These are phyloP conservation scores for Sphaerostilbella broomeana DNA, from an alignment of 2,329 filamentous ascomycete species.

Conservation along the genomic window DNA sequence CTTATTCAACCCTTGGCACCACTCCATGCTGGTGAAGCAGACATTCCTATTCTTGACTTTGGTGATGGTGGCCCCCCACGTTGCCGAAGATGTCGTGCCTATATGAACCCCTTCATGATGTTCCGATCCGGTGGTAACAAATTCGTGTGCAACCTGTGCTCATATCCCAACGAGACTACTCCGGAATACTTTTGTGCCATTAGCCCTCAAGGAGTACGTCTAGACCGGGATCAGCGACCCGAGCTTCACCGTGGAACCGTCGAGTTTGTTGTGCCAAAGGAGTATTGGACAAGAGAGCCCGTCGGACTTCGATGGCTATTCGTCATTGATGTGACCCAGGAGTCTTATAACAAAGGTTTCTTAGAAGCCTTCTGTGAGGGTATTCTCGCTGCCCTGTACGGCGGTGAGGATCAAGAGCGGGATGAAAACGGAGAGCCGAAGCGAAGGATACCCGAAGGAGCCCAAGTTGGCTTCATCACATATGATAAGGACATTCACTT, in stretches of 20 bases:
- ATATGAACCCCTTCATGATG: slow-evolving; percentile 99
- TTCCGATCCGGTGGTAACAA: slow-evolving; percentile 92
- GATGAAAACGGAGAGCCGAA: slow-evolving; percentile 47
- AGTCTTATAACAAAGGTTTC: slow-evolving; percentile 85
- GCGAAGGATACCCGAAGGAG: slow-evolving; percentile 63
- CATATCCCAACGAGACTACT: slow-evolving; percentile 89
- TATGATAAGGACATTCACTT: slow-evolving; percentile 97
- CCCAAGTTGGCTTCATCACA: slow-evolving; percentile 90
- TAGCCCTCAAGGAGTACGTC: slow-evolving; percentile 75
- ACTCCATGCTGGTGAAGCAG: slow-evolving; percentile 74
- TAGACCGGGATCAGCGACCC: slow-evolving; percentile 82
- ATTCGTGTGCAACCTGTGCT: slow-evolving; percentile 97
- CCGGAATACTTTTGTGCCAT: slow-evolving; percentile 90
- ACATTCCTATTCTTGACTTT: slow-evolving; percentile 91
- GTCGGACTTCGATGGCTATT: slow-evolving; percentile 85
- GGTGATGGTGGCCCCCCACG: slow-evolving; percentile 83
- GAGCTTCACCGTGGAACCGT: slow-evolving; percentile 89
- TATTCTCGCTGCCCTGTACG: slow-evolving; percentile 78
- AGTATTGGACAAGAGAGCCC: slow-evolving; percentile 96
- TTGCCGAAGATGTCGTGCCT: slow-evolving; percentile 86
- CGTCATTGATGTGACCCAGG: slow-evolving; percentile 86
- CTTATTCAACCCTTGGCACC: slow-evolving; percentile 82
- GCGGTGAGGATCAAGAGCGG: slow-evolving; percentile 46
- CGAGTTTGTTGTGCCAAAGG: slow-evolving; percentile 93
- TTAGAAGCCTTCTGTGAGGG: slow-evolving; percentile 86